A percentile compares a stretch with the other conserved stretches of the same genome.
Evolutionary conservation across 768 basidiomycete species (phyloP).

Genomic region (Hygrophoropsis aurantiaca): DNA sequence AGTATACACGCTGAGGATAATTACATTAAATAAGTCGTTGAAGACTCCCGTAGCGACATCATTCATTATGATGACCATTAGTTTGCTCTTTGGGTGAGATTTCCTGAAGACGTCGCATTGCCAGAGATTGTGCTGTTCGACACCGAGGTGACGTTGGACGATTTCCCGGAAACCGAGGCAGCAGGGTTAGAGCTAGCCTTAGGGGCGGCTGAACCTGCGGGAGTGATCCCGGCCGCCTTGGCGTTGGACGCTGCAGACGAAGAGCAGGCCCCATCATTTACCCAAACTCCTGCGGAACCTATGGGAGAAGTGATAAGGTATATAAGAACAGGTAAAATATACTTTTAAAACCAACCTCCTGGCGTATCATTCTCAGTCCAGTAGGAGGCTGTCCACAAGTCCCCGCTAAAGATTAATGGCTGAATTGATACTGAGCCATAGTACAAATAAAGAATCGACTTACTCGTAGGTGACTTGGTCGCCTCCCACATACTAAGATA

Average conservation of each 20-base stretch:
- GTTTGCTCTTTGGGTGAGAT: too few species aligned
- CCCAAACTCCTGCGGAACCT: constrained; percentile 30
- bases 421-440: neutral
- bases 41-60: too few species aligned
- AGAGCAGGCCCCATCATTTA: constrained; percentile 31
- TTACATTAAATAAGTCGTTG: too few species aligned
- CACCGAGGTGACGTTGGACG: too few species aligned
- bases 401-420: constrained; percentile 31
- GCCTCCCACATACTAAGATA: constrained; percentile 42
- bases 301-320: neutral
- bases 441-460: constrained; percentile 7
- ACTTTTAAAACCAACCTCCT: constrained; percentile 28
- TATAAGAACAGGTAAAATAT: constrained; percentile 5
- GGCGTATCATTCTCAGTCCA: constrained; percentile 45
- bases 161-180: neutral
- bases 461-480: constrained; percentile 40
- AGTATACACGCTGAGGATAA: too few species aligned
- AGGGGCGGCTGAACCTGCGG: too few species aligned
- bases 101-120: too few species aligned
- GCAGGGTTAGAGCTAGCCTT: neutral
- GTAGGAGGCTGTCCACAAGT: constrained; percentile 51
- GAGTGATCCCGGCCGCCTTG: too few species aligned
- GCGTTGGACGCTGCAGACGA: too few species aligned
- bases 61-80: too few species aligned
- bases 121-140: too few species aligned